A percentile compares a stretch with the other conserved stretches of the same genome.
These are phyloP conservation scores for Chaetothyriales sp. DNA, from an alignment of 2,329 filamentous ascomycete genomes.

Conservation along the genomic window DNA sequence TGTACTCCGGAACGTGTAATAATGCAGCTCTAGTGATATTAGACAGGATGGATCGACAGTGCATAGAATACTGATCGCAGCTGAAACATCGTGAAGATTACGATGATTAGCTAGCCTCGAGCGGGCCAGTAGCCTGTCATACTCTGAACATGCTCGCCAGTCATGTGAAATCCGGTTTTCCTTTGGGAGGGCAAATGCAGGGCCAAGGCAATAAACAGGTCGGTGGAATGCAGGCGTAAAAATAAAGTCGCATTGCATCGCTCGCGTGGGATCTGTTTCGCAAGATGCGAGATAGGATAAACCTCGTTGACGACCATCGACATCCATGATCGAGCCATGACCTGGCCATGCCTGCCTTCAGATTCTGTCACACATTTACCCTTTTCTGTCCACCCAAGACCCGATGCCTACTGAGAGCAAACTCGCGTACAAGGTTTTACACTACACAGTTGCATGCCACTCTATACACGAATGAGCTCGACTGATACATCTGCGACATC, in stretches of 20 bases:
- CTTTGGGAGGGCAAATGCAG: background rate
- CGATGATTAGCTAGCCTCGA: background rate
- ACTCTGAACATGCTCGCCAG: background rate
- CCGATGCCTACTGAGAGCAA: background rate
- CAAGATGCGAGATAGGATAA: background rate
- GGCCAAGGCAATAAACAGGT: background rate
- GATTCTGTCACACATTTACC: background rate
- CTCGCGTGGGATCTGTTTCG: background rate
- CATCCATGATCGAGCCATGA: background rate
- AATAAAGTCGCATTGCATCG: background rate
- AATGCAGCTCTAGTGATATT: background rate
- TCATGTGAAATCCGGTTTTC: background rate
- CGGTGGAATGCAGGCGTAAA: background rate
- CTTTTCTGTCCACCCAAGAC: background rate
- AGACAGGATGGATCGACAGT: background rate
- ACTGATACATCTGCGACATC: background rate
- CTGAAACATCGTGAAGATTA: background rate
- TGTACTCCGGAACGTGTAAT: background rate
- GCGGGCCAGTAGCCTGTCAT: background rate
- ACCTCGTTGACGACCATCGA: background rate
- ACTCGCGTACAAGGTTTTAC: background rate
- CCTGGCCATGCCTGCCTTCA: background rate
- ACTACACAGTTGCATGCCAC: background rate
- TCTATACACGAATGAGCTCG: background rate
- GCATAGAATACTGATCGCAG: background rate